Percentiles rank a stretch among this genome's conserved stretches.
Conservation (phyloP, 129 eudicot genomes). For the Helianthus annuus region DNA sequence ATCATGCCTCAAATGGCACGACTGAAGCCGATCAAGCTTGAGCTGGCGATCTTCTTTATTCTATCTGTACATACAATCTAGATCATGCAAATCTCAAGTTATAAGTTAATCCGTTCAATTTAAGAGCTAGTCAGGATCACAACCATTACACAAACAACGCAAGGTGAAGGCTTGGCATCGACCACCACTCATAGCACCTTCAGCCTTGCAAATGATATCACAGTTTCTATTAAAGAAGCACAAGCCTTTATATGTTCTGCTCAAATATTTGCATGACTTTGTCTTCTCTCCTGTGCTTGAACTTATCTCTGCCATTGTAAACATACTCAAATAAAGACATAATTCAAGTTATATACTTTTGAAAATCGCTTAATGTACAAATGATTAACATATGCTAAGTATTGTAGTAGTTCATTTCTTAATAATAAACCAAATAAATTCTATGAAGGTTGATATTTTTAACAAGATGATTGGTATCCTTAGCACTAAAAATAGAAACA, state of each 20-base stretch:
- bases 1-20: background rate
- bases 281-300: constrained; percentile 25
- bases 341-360: background rate
- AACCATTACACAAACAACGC: constrained; percentile 33
- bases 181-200: constrained; percentile 41
- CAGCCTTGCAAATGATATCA: constrained; percentile 37
- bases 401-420: too few relatives aligned
- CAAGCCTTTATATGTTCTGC: constrained; percentile 36
- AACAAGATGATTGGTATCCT: too few relatives aligned
- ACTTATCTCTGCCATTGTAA: constrained; percentile 21
- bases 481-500: background rate
- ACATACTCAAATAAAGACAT: background rate
- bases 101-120: background rate
- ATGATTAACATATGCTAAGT: background rate
- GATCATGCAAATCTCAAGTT: background rate
- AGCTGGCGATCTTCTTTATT: too few relatives aligned
- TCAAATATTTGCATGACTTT: constrained; percentile 26
- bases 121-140: constrained; percentile 30
- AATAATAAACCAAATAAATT: too few relatives aligned
- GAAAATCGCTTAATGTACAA: background rate
- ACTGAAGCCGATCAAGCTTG: too few relatives aligned
- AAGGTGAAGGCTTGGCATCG: constrained; percentile 30
- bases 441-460: too few relatives aligned
- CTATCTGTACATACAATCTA: too few relatives aligned
- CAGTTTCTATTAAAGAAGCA: constrained; percentile 32